phyloP scores from a whole-genome alignment of 1,284 basidiomycete genomes.

The Leccinum proximum region DNA sequence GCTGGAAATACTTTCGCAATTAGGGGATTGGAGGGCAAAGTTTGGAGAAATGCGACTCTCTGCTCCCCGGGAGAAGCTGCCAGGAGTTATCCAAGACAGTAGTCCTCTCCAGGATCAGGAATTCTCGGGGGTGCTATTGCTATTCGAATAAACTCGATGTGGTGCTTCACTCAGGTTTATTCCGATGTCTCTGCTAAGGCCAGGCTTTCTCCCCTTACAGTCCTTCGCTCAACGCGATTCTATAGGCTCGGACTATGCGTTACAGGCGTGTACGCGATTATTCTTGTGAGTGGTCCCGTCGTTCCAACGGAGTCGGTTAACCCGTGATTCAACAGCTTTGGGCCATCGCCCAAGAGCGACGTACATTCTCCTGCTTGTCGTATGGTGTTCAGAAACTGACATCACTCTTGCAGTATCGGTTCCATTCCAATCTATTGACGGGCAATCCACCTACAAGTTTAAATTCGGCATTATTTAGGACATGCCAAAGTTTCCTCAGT shows the following conservation, averaged over 20 bases:
- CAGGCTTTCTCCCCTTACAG: neutral
- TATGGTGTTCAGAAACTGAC: slow-evolving; percentile 9
- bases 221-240: neutral
- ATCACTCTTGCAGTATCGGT: slow-evolving; percentile 61
- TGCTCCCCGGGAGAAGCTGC: slow-evolving; percentile 57
- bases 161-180: too few species aligned
- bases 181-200: slow-evolving; percentile 30
- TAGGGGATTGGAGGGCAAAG: slow-evolving; percentile 86
- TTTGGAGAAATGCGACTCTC: slow-evolving; percentile 90
- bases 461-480: slow-evolving; percentile 78
- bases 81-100: slow-evolving; percentile 37
- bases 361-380: slow-evolving; percentile 43
- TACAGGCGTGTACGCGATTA: slow-evolving; percentile 76
- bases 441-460: slow-evolving; percentile 71
- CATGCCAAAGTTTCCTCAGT: slow-evolving; percentile 82
- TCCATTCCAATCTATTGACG: slow-evolving; percentile 73
- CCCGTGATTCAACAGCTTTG: slow-evolving; percentile 45
- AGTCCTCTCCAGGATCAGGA: slow-evolving; percentile 41
- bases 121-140: slow-evolving; percentile 65
- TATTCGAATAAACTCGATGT: slow-evolving; percentile 39
- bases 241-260: slow-evolving; percentile 61
- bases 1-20: slow-evolving; percentile 98
- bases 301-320: slow-evolving; percentile 5
- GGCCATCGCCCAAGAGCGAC: slow-evolving; percentile 90
- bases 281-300: slow-evolving; percentile 49